Evolutionary conservation across 2,329 filamentous ascomycete species (phyloP), one percentile per base, ranked within the genome.

Genomic region (Cytospora leucostoma): DNA sequence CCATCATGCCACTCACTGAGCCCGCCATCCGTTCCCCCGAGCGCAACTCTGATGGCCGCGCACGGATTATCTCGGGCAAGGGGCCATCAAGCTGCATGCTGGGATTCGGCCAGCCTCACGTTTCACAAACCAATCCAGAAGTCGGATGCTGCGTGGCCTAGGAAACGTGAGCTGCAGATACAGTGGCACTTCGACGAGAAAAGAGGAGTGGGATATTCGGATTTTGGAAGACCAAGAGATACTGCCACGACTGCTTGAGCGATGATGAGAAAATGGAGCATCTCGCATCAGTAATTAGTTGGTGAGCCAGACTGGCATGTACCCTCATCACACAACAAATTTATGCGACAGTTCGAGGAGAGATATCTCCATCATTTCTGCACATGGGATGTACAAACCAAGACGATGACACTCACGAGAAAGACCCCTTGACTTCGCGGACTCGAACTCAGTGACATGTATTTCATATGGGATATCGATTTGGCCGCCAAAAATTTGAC

Each of bases 401-500:
- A 34, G 32, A 21, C 12, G 32, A 34, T 50, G 19, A 33, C 15
- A 49, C 7, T 17, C 33, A 38, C 52, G 13, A 34, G 15, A 13
- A 13, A 19, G 47, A 44, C 19, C n/a, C 40, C 21, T 32, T 13
- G 19, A 2, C 21, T 17, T 32, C 19, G 13, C 19, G 4, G 8
- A 17, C 4, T 34, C 21, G 21, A 40, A 27, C 11, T 3, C 17
- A 34, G 3, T 19, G 8, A 10, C 10, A 4, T 53, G 21, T 53
- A 11, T 44, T 34, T 47, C 32, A 44, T 21, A 27, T 50, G 34
- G 53, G 59, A 15, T 58, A 53, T 57, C n/a, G 27, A 55, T 63
- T 57, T 38, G 53, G 56, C 15, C 61, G 53, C 57, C 64, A 64
- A 34, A 64, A 64, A 15, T 49, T 61, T 32, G 64, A 59, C 40